These are phyloP conservation scores for Echinochloa phyllopogon DNA, from an alignment of 176 grass and related monocot species.

Conservation along the genomic window DNA sequence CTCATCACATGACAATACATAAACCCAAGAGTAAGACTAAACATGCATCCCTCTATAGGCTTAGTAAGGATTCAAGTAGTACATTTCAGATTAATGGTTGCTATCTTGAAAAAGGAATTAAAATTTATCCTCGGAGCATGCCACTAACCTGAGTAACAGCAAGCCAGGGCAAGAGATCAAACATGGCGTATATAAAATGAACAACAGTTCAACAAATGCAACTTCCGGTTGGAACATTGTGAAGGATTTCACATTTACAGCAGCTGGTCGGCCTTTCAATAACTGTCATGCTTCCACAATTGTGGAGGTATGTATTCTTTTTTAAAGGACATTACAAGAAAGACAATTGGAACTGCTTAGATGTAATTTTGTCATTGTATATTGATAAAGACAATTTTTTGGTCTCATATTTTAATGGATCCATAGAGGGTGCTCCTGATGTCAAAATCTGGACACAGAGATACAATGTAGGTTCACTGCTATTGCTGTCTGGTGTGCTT, in stretches of 20 bases:
- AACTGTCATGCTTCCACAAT: slow-evolving; percentile 89
- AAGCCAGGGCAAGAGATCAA: slow-evolving; percentile 32
- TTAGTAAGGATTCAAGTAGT: not conserved
- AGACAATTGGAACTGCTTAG: not conserved
- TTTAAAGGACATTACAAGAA: not conserved
- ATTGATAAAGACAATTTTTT: slow-evolving; percentile 62
- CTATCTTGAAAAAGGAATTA: slow-evolving; percentile 10
- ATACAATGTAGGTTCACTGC: slow-evolving; percentile 65
- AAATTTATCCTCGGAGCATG: slow-evolving; percentile 2
- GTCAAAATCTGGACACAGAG: slow-evolving; percentile 97
- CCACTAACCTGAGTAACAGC: slow-evolving; percentile 8
- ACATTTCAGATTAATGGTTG: not conserved
- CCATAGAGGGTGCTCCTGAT: slow-evolving; percentile 78
- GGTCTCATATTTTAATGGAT: slow-evolving; percentile 90
- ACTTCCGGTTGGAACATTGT: slow-evolving; percentile 56
- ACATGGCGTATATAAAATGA: slow-evolving; percentile 1
- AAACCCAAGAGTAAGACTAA: slow-evolving; percentile 18
- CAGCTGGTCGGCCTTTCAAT: slow-evolving; percentile 58
- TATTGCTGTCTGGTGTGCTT: not conserved
- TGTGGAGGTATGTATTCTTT: slow-evolving; percentile 50
- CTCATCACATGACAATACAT: not conserved
- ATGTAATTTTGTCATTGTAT: slow-evolving; percentile 46
- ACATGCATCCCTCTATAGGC: not conserved
- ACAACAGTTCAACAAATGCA: slow-evolving; percentile 40
- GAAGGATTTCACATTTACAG: slow-evolving; percentile 66